Evolutionary conservation across 768 basidiomycete species (phyloP).

Genomic region (Fistulinella prunicolor): DNA sequence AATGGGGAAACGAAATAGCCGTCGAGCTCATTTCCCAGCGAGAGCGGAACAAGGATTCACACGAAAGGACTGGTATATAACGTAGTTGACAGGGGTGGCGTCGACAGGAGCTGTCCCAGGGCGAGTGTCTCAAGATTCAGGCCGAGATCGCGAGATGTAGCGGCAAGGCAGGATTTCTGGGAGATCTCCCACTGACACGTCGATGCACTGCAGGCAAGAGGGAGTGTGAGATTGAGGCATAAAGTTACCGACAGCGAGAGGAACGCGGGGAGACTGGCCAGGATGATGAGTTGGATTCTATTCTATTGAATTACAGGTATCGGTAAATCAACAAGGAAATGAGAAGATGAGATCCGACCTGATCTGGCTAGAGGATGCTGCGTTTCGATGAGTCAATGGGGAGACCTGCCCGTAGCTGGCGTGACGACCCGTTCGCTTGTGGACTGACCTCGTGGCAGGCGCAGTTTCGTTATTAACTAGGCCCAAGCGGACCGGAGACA

Average conservation of each 20-base stretch:
- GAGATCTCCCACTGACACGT: constrained; percentile 20
- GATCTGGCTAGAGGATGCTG: constrained; percentile 15
- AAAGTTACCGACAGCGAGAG: constrained; percentile 27
- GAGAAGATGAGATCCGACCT: constrained; percentile 18
- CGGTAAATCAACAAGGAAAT: constrained; percentile 29
- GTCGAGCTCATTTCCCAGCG: constrained; percentile 17
- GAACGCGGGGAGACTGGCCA: constrained; percentile 25
- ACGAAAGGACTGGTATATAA: constrained; percentile 13
- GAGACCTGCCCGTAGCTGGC: constrained; percentile 17
- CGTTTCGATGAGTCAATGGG: constrained; percentile 20
- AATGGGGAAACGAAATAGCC: constrained; percentile 14
- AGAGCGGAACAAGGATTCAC: constrained; percentile 12
- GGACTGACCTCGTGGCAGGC: constrained; percentile 23
- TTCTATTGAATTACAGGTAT: constrained; percentile 21
- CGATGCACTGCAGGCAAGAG: constrained; percentile 6
- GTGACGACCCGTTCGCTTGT: constrained; percentile 22
- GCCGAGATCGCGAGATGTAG: constrained; percentile 16
- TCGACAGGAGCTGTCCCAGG: constrained; percentile 26
- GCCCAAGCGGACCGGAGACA: constrained; percentile 21
- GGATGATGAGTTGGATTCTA: constrained; percentile 11
- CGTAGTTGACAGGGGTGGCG: constrained; percentile 9
- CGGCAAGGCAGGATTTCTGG: constrained; percentile 14
- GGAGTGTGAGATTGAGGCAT: constrained; percentile 24
- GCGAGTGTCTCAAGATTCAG: constrained; percentile 13
- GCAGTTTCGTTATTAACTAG: constrained; percentile 17